Conservation (phyloP, 768 basidiomycete genomes). For the Kwoniella dejecticola region DNA sequence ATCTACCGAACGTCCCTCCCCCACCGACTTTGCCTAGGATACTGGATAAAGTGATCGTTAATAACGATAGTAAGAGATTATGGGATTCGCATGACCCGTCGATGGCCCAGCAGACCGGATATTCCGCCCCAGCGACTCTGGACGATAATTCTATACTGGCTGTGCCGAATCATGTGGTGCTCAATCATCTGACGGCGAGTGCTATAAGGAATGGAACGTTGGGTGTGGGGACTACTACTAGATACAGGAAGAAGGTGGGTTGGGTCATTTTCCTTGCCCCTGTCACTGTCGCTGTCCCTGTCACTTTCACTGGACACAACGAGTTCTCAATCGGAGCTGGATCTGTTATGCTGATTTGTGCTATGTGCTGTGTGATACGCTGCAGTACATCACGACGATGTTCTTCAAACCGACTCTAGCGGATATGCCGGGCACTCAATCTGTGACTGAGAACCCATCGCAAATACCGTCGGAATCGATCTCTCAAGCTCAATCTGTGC, state of each 20-base stretch:
- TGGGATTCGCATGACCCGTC: constrained; percentile 31
- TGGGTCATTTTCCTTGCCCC: background rate
- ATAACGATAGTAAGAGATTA: constrained; percentile 57
- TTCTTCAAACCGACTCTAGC: constrained; percentile 67
- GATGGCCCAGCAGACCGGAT: constrained; percentile 19
- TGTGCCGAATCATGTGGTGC: constrained; percentile 87
- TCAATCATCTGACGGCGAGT: constrained; percentile 92
- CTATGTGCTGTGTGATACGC: too few relatives aligned
- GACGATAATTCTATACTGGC: constrained; percentile 91
- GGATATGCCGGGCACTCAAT: constrained; percentile 21
- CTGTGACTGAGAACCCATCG: background rate
- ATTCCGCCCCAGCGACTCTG: constrained; percentile 37
- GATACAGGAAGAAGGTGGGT: constrained; percentile 85
- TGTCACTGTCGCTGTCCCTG: background rate
- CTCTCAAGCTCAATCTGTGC: constrained; percentile 4
- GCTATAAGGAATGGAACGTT: constrained; percentile 91
- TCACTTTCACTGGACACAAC: too few relatives aligned
- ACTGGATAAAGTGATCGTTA: constrained; percentile 90
- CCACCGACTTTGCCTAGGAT: constrained; percentile 87
- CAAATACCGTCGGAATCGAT: background rate
- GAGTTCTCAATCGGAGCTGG: too few relatives aligned
- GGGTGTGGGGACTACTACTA: constrained; percentile 85
- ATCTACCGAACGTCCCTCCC: constrained; percentile 77
- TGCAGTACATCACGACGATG: constrained; percentile 81
- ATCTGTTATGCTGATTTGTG: too few relatives aligned